Conservation (phyloP, 768 basidiomycete species). For the Pleurotus cornucopiae region DNA sequence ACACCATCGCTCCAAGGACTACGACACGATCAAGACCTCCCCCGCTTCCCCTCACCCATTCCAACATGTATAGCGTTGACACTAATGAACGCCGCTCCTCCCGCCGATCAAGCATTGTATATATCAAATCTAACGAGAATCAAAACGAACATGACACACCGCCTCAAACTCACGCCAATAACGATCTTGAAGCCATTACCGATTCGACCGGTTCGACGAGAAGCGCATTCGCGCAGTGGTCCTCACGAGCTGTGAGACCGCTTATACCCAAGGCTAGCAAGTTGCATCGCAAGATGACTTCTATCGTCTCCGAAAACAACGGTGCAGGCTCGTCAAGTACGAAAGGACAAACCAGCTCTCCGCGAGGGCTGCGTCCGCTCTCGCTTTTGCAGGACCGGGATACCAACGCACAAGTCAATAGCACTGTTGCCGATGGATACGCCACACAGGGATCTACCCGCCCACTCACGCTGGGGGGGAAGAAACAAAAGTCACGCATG, state of each 20-base stretch:
- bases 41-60: conserved; percentile 30
- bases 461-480: conserved; percentile 58
- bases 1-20: conserved; percentile 33
- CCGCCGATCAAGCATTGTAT: conserved; percentile 59
- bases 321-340: conserved; percentile 18
- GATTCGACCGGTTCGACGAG: conserved; percentile 25
- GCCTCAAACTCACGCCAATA: conserved; percentile 15
- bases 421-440: conserved; percentile 9
- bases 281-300: conserved; percentile 33
- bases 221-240: conserved; percentile 40
- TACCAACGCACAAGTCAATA: conserved; percentile 16
- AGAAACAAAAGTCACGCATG: conserved; percentile 39
- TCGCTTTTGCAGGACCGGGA: conserved; percentile 61
- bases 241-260: conserved; percentile 46
- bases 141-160: conserved; percentile 15
- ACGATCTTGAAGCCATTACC: conserved; percentile 15
- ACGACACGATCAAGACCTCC: conserved; percentile 25
- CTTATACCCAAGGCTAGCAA: conserved; percentile 51
- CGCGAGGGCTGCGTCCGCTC: conserved; percentile 54
- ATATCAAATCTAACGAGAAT: conserved; percentile 57
- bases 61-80: conserved; percentile 7
- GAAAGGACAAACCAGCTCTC: conserved; percentile 30
- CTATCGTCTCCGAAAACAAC: conserved; percentile 19
- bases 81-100: conserved; percentile 6
- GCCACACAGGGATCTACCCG: conserved; percentile 31